Evolutionary conservation across 306 rosid genomes (phyloP), one percentile per base, ranked within the genome.

Genomic region (Prinsepia uniflora): DNA sequence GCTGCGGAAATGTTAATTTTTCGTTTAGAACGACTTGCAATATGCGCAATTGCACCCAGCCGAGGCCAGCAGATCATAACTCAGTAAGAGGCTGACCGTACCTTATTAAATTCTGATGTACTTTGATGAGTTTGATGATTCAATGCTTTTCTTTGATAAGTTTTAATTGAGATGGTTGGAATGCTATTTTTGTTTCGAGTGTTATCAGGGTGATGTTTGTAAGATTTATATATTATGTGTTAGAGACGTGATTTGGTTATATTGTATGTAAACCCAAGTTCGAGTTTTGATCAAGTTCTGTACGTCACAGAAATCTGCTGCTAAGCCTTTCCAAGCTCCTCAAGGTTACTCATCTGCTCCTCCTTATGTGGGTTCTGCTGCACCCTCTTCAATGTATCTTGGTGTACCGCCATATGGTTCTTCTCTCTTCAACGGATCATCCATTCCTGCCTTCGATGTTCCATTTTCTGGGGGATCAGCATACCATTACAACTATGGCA

Each of bases 41-140:
- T 68, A 95, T 95, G 99, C 99, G 96, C 58, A 95, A 89, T 69
- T 95, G 99, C 85, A 95, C 97, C 82, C 99, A 95, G 75, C 96
- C 99, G 3, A 90, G 99, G 82, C 99, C 99, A 0, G 99, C 96
- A 8, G 97, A 95, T 82, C 99, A 95, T 72, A 89, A 87, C 78
- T 80, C 81, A 8, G 99, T 95, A 85, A 76, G 85, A 67, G 47
- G 40, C 70, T 72, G 47, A 46, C 20, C 48, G 57, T 30, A 44
- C 20, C 50, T 43, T 14, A 0, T 36, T 14, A 7, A 19, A 65
- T 65, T 15, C 1, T 50, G 7, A 15, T 56, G 17, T 13, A 22
- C 42, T 70, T 55, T 55, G 50, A 30, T 40, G 9, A 53, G 6
- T 54, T 20, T 61, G 45, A 39, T 4, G 34, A 10, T 20, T 4